Conservation (phyloP, 306 rosid species). For the Prunus fruticosa region DNA sequence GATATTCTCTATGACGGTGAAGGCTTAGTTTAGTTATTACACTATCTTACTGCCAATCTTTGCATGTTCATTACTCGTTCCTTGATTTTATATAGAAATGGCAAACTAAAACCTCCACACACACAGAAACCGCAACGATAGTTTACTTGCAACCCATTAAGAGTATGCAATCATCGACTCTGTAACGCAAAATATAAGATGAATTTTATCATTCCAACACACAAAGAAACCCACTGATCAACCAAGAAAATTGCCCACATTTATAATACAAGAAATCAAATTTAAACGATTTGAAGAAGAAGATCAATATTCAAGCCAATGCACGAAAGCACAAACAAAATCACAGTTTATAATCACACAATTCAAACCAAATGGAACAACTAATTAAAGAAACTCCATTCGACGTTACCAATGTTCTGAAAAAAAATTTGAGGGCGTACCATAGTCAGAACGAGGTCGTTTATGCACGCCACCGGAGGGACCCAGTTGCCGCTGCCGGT, state of each 20-base stretch:
- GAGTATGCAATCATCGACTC: not conserved
- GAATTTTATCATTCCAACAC: too few species aligned
- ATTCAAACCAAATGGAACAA: not conserved
- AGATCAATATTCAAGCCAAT: too few species aligned
- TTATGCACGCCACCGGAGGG: conserved; percentile 56
- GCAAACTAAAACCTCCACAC: not conserved
- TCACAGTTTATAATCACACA: too few species aligned
- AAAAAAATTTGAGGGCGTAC: conserved; percentile 31
- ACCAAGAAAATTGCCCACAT: too few species aligned
- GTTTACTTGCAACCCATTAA: not conserved
- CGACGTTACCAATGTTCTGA: not conserved
- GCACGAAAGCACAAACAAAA: too few species aligned
- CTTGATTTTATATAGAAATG: too few species aligned
- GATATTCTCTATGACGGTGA: not conserved
- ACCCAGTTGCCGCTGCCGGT: conserved; percentile 47
- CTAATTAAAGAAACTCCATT: not conserved
- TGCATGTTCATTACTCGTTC: too few species aligned
- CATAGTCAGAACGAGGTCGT: conserved; percentile 76
- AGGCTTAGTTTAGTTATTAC: not conserved
- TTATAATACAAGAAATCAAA: too few species aligned
- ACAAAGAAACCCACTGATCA: too few species aligned
- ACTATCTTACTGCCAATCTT: not conserved
- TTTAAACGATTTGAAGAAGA: too few species aligned
- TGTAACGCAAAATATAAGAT: too few species aligned
- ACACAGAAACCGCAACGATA: not conserved